Base-by-base conservation (phyloP, 2,329 filamentous ascomycete species). In the Ophiocordyceps camponoti-saundersi region DNA sequence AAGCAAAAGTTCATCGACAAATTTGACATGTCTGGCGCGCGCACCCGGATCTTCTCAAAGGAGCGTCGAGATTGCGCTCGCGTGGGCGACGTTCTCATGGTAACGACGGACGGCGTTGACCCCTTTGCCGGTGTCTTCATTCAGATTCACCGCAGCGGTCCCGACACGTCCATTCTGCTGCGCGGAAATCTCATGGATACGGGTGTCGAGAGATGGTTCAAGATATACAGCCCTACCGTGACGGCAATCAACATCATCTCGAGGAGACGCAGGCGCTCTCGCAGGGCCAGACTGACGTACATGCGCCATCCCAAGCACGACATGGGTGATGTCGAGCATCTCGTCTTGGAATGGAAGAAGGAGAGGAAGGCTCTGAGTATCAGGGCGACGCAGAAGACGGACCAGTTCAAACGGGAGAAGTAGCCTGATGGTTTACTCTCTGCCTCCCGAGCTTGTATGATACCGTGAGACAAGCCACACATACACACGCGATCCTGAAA, bases 131-230 rank as follows among this genome's bases (percentile, higher is more conserved):
- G 92, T 40, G 86, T 92, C 15, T 84, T 85, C 57, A 72, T 98
- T 60, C 84, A 83, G 59, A 89, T 98, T 61, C 84, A 89, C 48
- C 75, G 87, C 47, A 75, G 84, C n/a, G 88, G 88, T 49, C 77
- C 92, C 50, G 90, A 96, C 67, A 94, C 87, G 2, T 84, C 85
- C 5, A 82, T 98, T 47, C 68, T 95, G 49, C 72, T 98, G 50
- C 77, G 92, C 48, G 90, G 90, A 56, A 80, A 93, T 60, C 69
- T 98, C 56, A 89, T 86, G 54, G 78, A 85, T 56, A 78, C 93
- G 7, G 85, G 86, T 50, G 86, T 95, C 50, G 92, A 98, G 75
- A 92, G 95, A 86, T 95, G 87, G 81, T 88, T 85, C 66, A 98
- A 98, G 72, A 73, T 96, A 49, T 96, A 92, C 71, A 85, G 79